Percentiles rank a stretch among this genome's conserved stretches.
Conservation (phyloP, 2,329 filamentous ascomycete genomes). For the Penicillium aurantiogriseum region DNA sequence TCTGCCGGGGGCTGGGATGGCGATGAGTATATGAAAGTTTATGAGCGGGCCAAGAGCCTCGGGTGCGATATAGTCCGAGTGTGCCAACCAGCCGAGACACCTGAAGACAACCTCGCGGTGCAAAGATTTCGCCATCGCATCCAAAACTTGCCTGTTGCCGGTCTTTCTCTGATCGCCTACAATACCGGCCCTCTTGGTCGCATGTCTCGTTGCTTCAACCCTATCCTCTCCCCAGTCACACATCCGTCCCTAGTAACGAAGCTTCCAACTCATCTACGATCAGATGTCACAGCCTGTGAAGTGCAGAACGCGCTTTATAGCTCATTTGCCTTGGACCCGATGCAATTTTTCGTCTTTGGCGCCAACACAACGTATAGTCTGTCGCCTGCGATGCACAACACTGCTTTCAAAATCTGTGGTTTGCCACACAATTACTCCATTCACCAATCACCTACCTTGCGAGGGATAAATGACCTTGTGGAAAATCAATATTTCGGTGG, state of each 20-base stretch:
- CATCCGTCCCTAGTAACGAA: constrained; percentile 49
- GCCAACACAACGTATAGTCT: constrained; percentile 69
- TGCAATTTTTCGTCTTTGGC: constrained; percentile 74
- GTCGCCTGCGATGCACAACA: constrained; percentile 75
- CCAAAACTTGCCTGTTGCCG: constrained; percentile 42
- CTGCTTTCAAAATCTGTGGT: constrained; percentile 64
- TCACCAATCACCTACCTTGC: constrained; percentile 61
- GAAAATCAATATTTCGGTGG: constrained; percentile 68
- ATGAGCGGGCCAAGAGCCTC: constrained; percentile 56
- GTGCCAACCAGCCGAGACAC: constrained; percentile 54
- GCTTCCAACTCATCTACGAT: constrained; percentile 45
- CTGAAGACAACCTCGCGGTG: constrained; percentile 64
- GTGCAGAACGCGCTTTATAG: constrained; percentile 65
- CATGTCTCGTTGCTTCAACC: constrained; percentile 66
- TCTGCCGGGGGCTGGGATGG: constrained; percentile 56
- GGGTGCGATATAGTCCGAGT: constrained; percentile 64
- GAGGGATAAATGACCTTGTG: constrained; percentile 63
- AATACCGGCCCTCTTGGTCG: constrained; percentile 64
- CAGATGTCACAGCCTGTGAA: constrained; percentile 60
- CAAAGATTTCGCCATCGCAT: constrained; percentile 55
- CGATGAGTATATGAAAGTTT: constrained; percentile 55
- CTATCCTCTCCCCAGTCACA: constrained; percentile 61
- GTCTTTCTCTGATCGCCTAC: constrained; percentile 60
- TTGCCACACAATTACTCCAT: constrained; percentile 68
- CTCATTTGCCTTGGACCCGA: constrained; percentile 64